Conservation (phyloP, 768 basidiomycete genomes). For the Podaxis sp. region DNA sequence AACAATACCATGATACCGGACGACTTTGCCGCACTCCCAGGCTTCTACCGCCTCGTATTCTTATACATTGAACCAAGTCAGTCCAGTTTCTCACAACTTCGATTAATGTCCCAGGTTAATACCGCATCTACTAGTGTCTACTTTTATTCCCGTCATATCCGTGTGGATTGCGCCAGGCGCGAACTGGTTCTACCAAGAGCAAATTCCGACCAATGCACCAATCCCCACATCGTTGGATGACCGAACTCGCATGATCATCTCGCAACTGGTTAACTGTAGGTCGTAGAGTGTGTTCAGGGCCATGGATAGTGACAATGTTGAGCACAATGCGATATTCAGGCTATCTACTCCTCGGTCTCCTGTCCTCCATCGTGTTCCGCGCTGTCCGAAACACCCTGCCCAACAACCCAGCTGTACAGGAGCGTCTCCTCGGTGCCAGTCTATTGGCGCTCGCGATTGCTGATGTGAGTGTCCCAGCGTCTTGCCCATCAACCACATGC, state of each 20-base stretch:
- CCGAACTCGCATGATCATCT: constrained; percentile 59
- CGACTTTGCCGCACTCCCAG: constrained; percentile 58
- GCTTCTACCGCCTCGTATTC: constrained; percentile 62
- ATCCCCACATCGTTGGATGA: constrained; percentile 38
- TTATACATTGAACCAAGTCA: constrained; percentile 66
- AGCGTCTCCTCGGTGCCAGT: constrained; percentile 67
- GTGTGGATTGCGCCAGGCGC: constrained; percentile 61
- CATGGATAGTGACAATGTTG: neutral
- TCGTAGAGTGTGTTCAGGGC: neutral
- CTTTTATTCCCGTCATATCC: constrained; percentile 34
- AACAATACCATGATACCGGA: constrained; percentile 16
- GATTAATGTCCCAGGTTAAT: neutral
- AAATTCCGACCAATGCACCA: constrained; percentile 50
- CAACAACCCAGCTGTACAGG: constrained; percentile 60
- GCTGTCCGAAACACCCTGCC: constrained; percentile 63
- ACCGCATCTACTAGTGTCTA: constrained; percentile 30
- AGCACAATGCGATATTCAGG: constrained; percentile 13
- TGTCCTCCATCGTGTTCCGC: constrained; percentile 69
- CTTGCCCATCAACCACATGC: neutral
- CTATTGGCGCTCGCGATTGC: constrained; percentile 69
- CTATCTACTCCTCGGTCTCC: constrained; percentile 36
- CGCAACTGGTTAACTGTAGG: constrained; percentile 60
- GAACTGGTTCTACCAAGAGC: constrained; percentile 65
- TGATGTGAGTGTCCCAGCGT: constrained; percentile 49
- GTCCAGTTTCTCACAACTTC: constrained; percentile 11